Percentiles rank a stretch among this genome's conserved stretches.
phyloP scores from a whole-genome alignment of 2,329 filamentous ascomycete genomes.

The Penicillium nordicum region DNA sequence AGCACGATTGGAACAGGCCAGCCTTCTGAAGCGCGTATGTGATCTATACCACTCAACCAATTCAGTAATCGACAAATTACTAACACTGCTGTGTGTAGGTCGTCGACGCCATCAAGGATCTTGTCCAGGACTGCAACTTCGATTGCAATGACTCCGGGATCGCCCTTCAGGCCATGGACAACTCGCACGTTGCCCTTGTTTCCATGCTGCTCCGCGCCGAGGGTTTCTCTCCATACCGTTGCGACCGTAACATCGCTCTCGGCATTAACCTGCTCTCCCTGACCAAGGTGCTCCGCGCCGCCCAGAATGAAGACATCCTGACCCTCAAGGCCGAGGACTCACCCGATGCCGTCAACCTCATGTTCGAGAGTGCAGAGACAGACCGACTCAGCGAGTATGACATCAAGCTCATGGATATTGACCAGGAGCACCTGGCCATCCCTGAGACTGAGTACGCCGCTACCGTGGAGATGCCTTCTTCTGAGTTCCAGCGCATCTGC shows the following conservation, averaged over 20 bases:
- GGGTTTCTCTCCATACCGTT: conserved; percentile 90
- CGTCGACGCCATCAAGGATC: conserved; percentile 97
- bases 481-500: conserved; percentile 93
- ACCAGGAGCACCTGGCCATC: conserved; percentile 98
- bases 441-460: conserved; percentile 98
- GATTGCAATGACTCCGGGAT: conserved; percentile 99
- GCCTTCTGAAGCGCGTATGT: conserved; percentile 86
- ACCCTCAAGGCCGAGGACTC: conserved; percentile 97
- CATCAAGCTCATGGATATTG: conserved; percentile 99
- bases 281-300: conserved; percentile 93
- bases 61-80: not conserved
- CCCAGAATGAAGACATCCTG: conserved; percentile 88
- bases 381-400: conserved; percentile 98
- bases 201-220: conserved; percentile 98
- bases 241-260: conserved; percentile 97
- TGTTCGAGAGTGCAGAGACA: conserved; percentile 85
- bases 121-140: conserved; percentile 99
- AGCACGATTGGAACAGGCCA: conserved; percentile 92
- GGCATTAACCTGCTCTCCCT: conserved; percentile 95
- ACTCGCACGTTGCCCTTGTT: conserved; percentile 97
- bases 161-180: conserved; percentile 98
- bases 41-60: not conserved
- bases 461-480: conserved; percentile 80
- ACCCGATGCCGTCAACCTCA: conserved; percentile 89
- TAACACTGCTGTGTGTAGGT: conserved; percentile 55